Evolutionary conservation across 805 yeast species (phyloP), one percentile per base, ranked within the genome.

Genomic region (Debaryomyces castellii): DNA sequence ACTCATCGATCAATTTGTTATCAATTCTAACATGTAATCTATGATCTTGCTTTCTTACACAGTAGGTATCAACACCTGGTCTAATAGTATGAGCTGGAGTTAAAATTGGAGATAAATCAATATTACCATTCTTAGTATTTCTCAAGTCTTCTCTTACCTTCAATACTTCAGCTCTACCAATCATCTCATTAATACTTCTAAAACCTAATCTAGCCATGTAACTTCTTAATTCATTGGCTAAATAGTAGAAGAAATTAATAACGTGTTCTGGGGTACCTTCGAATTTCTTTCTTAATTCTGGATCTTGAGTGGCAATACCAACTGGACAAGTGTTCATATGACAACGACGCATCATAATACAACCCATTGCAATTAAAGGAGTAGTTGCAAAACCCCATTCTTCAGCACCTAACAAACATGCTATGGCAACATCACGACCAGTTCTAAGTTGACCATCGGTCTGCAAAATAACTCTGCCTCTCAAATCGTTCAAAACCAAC

Each of bases 381-480:
- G 97, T 85, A 22, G 99, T 92, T 23, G 99, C 99, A 63, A 94
- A 85, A 24, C 98, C 97, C 87, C 96, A 94, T 65, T 94, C 96
- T 69, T 92, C 99, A 45, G 99, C 99, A 69, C 99, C 99, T 25
- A 92, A 76, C 63, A 92, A 74, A 66, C 96, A 88, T 6, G 98
- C 99, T 67, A 94, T 82, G 11, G 98, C 98, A 50, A 92, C 85
- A 71, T 92, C 99, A 59, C 97, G 84, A 53, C 98, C 98, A 16
- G 98, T 92, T 71, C 96, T 87, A 57, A 92, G 72, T 75, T 92
- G 98, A 66, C 99, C 99, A 67, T 92, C 99, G n/a, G 98, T 90
- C 74, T 92, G 99, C 48, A 92, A 90, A 49, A 87, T 80, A 50
- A 92, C 97, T 61, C 97, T 82, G 40, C 97, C 97, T 77, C 99